Evolutionary conservation across 2,329 filamentous ascomycete species (phyloP).

Genomic region (Aspergillaceae sp.): DNA sequence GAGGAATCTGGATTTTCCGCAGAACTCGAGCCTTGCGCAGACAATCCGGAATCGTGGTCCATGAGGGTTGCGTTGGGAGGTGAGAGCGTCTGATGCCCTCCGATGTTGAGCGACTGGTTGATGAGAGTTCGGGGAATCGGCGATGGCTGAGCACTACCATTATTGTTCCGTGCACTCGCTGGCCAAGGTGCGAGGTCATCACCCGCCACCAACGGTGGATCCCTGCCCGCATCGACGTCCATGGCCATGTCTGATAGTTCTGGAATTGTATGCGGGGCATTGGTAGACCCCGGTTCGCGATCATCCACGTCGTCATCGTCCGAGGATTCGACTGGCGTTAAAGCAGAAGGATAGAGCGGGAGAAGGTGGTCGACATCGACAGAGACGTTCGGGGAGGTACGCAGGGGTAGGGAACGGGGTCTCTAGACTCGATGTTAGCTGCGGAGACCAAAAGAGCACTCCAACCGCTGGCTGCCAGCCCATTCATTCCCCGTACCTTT

Average conservation of each 20-base stretch:
- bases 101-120: slow-evolving; percentile 24
- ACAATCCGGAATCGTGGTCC: background rate
- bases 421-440: slow-evolving; percentile 18
- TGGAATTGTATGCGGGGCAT: slow-evolving; percentile 4
- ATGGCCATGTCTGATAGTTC: slow-evolving; percentile 9
- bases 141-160: slow-evolving; percentile 16
- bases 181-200: slow-evolving; percentile 15
- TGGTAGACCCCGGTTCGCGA: slow-evolving; percentile 1
- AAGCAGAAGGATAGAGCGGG: slow-evolving; percentile 14
- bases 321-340: slow-evolving; percentile 31
- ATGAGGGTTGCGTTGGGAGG: background rate
- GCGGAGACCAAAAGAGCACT: background rate
- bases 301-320: slow-evolving; percentile 24
- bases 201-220: slow-evolving; percentile 11
- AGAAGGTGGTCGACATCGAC: slow-evolving; percentile 9
- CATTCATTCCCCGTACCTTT: slow-evolving; percentile 16
- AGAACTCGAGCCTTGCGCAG: background rate
- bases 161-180: slow-evolving; percentile 7
- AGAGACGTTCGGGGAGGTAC: slow-evolving; percentile 13
- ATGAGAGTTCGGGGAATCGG: slow-evolving; percentile 23
- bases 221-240: slow-evolving; percentile 23
- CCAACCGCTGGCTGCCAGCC: background rate
- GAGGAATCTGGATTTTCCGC: slow-evolving; percentile 8
- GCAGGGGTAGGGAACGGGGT: slow-evolving; percentile 23
- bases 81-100: slow-evolving; percentile 10